These are phyloP conservation scores for Colletotrichum horii DNA, from an alignment of 2,329 filamentous ascomycete genomes.

Conservation along the genomic window DNA sequence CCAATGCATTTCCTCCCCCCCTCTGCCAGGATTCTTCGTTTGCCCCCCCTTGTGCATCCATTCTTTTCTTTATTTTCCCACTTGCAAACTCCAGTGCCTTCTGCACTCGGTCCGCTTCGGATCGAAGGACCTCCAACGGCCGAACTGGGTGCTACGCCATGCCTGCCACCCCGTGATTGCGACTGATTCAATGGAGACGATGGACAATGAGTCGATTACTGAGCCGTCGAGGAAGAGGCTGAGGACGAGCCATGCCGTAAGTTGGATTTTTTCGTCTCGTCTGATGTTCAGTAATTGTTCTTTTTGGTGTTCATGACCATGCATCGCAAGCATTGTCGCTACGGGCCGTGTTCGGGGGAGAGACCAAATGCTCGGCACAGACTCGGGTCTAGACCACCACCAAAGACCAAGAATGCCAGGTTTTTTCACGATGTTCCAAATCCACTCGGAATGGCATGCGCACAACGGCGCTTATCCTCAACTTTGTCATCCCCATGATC, in stretches of 20 bases:
- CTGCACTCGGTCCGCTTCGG: constrained; percentile 35
- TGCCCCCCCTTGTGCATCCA: constrained; percentile 10
- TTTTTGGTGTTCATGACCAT: neutral
- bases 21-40: constrained; percentile 9
- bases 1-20: neutral
- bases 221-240: constrained; percentile 44
- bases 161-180: neutral
- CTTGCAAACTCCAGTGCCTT: neutral
- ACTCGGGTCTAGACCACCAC: neutral
- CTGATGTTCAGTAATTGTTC: neutral
- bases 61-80: constrained; percentile 8
- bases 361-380: neutral
- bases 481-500: neutral
- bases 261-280: constrained; percentile 8
- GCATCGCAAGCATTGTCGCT: neutral
- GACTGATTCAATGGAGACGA: constrained; percentile 12
- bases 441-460: neutral
- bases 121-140: constrained; percentile 23
- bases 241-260: constrained; percentile 44
- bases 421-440: neutral
- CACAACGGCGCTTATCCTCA: neutral
- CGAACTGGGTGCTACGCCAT: constrained; percentile 7
- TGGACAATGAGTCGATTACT: constrained; percentile 30
- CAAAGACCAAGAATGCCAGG: neutral
- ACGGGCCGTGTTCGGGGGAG: neutral